A percentile compares a stretch with the other conserved stretches of the same genome.
These are phyloP conservation scores for Diaporthe humulicola DNA, from an alignment of 2,329 filamentous ascomycete genomes.

Conservation along the genomic window DNA sequence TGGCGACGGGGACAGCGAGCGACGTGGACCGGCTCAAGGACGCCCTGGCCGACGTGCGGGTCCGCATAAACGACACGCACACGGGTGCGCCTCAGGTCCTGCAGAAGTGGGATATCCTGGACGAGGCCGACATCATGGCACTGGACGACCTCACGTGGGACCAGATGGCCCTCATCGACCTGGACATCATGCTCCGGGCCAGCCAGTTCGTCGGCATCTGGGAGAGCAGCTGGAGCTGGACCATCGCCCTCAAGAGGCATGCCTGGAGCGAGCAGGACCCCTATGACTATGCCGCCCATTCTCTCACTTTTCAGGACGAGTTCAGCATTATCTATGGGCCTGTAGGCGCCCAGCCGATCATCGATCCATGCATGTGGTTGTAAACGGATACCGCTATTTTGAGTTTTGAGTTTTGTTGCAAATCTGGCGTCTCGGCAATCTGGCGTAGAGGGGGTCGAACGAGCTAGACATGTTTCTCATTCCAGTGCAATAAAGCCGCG, in stretches of 20 bases:
- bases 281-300: constrained; percentile 21
- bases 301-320: constrained; percentile 35
- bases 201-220: constrained; percentile 40
- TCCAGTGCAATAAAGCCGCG: neutral
- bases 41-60: constrained; percentile 10
- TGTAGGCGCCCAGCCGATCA: constrained; percentile 29
- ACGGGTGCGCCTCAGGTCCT: constrained; percentile 18
- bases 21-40: constrained; percentile 31
- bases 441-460: neutral
- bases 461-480: constrained; percentile 17
- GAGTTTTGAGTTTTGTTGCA: no score
- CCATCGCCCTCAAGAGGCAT: constrained; percentile 38
- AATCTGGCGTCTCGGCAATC: neutral
- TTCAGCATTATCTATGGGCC: constrained; percentile 30
- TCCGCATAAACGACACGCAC: constrained; percentile 30
- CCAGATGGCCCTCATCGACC: constrained; percentile 39
- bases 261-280: constrained; percentile 29
- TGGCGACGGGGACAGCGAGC: constrained; percentile 39
- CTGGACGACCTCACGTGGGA: constrained; percentile 38
- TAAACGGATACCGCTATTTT: neutral
- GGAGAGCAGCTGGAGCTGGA: constrained; percentile 40
- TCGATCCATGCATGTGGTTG: constrained; percentile 35
- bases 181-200: constrained; percentile 39
- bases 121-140: constrained; percentile 36
- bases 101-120: constrained; percentile 39